phyloP scores from a whole-genome alignment of 1,284 basidiomycete species.

The Hymenochaete sp. region DNA sequence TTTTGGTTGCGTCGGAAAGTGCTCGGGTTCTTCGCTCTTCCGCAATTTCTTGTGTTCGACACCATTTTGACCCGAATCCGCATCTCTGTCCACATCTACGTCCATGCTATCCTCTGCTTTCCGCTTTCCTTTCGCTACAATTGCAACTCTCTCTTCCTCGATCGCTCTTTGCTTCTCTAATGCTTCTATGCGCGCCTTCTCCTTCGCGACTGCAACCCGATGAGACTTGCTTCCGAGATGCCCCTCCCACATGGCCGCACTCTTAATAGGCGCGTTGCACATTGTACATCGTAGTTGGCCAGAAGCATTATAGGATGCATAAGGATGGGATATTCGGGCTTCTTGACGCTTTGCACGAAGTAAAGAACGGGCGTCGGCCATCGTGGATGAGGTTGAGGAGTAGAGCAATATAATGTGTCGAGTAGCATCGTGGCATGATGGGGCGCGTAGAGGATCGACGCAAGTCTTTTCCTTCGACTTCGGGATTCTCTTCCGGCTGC shows the following conservation, averaged over 20 bases:
- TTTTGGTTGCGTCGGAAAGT: slow-evolving; percentile 11
- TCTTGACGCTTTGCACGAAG: slow-evolving; percentile 72
- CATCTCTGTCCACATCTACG: slow-evolving; percentile 14
- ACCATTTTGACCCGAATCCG: not conserved
- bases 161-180: slow-evolving; percentile 13
- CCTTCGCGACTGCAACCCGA: slow-evolving; percentile 49
- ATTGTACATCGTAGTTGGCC: slow-evolving; percentile 63
- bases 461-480: too few species aligned
- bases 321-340: slow-evolving; percentile 58
- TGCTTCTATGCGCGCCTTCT: slow-evolving; percentile 38
- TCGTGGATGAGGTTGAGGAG: too few species aligned
- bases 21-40: slow-evolving; percentile 12
- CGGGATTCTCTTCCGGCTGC: too few species aligned
- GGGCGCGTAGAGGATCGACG: too few species aligned
- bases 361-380: slow-evolving; percentile 67
- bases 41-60: slow-evolving; percentile 10
- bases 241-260: slow-evolving; percentile 75
- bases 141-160: slow-evolving; percentile 21
- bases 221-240: slow-evolving; percentile 75
- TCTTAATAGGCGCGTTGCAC: slow-evolving; percentile 58
- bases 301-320: slow-evolving; percentile 54
- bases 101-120: slow-evolving; percentile 29
- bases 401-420: too few species aligned
- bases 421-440: too few species aligned
- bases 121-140: slow-evolving; percentile 30